phyloP scores from a whole-genome alignment of 257 asterid genomes.

The Striga asiatica region DNA sequence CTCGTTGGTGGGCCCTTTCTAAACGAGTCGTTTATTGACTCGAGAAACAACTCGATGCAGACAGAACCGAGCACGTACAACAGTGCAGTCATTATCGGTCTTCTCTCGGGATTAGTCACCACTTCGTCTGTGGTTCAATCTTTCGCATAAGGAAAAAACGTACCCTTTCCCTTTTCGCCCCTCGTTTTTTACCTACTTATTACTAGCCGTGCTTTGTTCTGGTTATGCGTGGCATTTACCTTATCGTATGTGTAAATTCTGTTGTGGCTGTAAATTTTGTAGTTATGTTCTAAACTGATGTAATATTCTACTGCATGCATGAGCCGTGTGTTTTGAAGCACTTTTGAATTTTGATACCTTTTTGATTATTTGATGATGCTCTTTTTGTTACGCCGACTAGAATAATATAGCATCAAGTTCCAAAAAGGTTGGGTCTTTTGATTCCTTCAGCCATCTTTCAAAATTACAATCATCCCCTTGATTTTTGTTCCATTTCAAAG shows the following conservation, averaged over 20 bases:
- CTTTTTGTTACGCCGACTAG: no score
- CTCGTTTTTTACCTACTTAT: no score
- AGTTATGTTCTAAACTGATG: background rate
- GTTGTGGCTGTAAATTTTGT: slow-evolving; percentile 23
- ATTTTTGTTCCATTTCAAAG: no score
- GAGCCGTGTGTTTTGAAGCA: background rate
- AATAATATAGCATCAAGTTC: no score
- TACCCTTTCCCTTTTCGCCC: background rate
- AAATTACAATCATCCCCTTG: no score
- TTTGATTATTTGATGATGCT: background rate
- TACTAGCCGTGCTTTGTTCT: no score
- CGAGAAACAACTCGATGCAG: slow-evolving; percentile 91
- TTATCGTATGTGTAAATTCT: background rate
- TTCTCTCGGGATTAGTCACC: slow-evolving; percentile 77
- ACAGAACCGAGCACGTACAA: slow-evolving; percentile 84
- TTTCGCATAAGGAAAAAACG: slow-evolving; percentile 22
- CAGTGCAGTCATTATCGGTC: slow-evolving; percentile 67
- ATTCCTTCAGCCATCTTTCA: no score
- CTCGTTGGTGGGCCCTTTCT: slow-evolving; percentile 91
- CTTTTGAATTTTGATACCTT: background rate
- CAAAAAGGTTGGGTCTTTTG: no score
- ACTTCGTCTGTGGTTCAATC: slow-evolving; percentile 78
- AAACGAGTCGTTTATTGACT: slow-evolving; percentile 64
- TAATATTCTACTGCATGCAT: background rate
- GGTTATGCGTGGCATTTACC: no score